Percentiles rank a stretch among this genome's conserved stretches.
Conservation (phyloP, 805 yeast species). For the Nakazawaea populi region DNA sequence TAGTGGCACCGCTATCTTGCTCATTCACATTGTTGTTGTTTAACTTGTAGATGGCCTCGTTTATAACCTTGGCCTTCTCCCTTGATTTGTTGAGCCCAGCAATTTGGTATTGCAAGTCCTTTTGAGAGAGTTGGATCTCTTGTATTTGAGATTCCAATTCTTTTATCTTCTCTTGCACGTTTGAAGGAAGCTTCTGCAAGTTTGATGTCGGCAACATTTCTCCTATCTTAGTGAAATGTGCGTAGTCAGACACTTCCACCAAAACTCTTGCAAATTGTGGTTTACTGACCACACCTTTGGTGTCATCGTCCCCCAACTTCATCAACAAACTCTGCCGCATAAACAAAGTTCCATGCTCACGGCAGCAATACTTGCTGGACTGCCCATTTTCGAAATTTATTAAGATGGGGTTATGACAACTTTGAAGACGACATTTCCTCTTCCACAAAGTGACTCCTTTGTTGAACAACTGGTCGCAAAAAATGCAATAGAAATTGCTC, state of each 20-base stretch:
- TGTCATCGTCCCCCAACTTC: constrained; percentile 11
- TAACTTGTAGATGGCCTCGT: constrained; percentile 12
- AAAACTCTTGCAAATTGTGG: constrained; percentile 14
- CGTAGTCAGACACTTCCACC: constrained; percentile 13
- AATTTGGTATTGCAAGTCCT: constrained; percentile 14
- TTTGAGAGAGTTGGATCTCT: constrained; percentile 12
- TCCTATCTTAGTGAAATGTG: constrained; percentile 26
- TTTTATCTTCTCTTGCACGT: constrained; percentile 12
- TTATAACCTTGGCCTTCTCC: constrained; percentile 24
- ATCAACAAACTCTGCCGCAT: constrained; percentile 25
- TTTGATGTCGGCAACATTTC: constrained; percentile 32
- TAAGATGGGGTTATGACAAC: constrained; percentile 52
- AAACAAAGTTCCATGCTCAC: constrained; percentile 58
- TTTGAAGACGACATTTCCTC: constrained; percentile 59
- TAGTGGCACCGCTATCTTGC: background rate
- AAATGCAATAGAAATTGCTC: constrained; percentile 63
- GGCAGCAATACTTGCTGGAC: constrained; percentile 66
- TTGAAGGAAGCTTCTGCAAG: constrained; percentile 2
- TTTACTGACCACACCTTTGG: constrained; percentile 8
- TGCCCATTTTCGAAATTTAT: constrained; percentile 18
- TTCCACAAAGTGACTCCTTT: constrained; percentile 62
- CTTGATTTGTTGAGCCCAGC: constrained; percentile 24
- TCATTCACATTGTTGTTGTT: background rate
- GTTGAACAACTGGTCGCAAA: constrained; percentile 48
- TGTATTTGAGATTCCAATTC: constrained; percentile 17